Evolutionary conservation across 179 eudicot species (phyloP).

Genomic region (Heliamphora ciliata): DNA sequence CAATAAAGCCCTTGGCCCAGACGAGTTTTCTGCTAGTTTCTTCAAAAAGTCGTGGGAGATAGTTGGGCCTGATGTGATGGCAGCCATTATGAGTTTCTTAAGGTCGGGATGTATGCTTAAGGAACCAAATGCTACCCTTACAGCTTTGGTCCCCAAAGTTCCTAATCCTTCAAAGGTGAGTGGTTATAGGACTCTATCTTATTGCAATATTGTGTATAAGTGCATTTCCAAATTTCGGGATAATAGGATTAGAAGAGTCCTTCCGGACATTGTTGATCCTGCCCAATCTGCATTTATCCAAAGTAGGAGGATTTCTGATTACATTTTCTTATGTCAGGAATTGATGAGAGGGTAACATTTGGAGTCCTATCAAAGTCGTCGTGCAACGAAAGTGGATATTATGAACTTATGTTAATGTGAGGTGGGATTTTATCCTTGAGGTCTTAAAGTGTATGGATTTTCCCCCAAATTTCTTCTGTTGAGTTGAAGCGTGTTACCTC

Average conservation of each 20-base stretch:
- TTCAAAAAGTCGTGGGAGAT: neutral
- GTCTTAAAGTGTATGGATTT: no score
- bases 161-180: neutral
- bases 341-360: neutral
- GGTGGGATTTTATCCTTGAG: no score
- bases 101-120: neutral
- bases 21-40: neutral
- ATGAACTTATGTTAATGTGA: neutral
- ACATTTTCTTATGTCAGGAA: conserved; percentile 2
- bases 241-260: neutral
- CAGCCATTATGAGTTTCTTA: neutral
- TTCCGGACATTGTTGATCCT: neutral
- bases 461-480: no score
- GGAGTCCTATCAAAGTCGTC: neutral
- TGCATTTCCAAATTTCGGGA: neutral
- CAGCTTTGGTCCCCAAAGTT: neutral
- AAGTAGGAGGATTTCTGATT: neutral
- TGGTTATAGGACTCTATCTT: neutral
- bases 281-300: neutral
- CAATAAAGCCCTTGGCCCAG: neutral
- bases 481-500: no score
- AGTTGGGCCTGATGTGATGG: neutral
- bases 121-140: neutral
- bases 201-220: neutral
- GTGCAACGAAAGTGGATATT: neutral